Evolutionary conservation across 139 green algal genomes (phyloP).

Genomic region (Protoeuglena noctilucae): DNA sequence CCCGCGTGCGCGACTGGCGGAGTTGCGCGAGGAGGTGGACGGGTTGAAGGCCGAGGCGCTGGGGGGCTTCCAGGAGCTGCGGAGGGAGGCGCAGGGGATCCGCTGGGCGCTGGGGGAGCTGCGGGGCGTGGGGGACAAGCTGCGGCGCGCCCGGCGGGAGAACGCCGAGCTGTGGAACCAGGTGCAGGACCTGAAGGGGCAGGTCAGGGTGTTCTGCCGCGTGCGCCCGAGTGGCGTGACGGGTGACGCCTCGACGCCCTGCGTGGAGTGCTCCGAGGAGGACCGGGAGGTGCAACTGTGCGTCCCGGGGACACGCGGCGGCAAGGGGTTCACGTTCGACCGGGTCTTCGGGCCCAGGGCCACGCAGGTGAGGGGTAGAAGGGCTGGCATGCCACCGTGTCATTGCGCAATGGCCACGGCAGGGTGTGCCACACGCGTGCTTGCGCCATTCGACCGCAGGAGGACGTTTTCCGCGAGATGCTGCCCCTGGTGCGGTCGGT

Average conservation of each 20-base stretch:
- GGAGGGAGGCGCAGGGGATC: no score
- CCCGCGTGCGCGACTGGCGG: no score
- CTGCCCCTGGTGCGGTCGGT: conserved; percentile 10
- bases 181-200: conserved; percentile 17
- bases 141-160: neutral
- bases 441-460: conserved; percentile 4
- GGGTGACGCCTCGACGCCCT: neutral
- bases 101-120: no score
- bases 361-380: conserved; percentile 1
- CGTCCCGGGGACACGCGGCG: conserved; percentile 7
- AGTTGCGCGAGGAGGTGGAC: no score
- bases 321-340: conserved; percentile 8
- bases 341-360: conserved; percentile 6
- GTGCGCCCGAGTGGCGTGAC: conserved; percentile 11
- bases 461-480: conserved; percentile 8
- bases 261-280: no score
- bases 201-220: conserved; percentile 29
- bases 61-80: no score
- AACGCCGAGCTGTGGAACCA: neutral
- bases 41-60: no score
- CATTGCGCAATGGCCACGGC: no score
- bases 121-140: neutral
- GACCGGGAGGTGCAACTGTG: conserved; percentile 7
- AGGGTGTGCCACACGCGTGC: no score
- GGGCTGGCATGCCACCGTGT: no score